Conservation (phyloP, 1,139 yeast species). For the Blastobotrys capitulatus region DNA sequence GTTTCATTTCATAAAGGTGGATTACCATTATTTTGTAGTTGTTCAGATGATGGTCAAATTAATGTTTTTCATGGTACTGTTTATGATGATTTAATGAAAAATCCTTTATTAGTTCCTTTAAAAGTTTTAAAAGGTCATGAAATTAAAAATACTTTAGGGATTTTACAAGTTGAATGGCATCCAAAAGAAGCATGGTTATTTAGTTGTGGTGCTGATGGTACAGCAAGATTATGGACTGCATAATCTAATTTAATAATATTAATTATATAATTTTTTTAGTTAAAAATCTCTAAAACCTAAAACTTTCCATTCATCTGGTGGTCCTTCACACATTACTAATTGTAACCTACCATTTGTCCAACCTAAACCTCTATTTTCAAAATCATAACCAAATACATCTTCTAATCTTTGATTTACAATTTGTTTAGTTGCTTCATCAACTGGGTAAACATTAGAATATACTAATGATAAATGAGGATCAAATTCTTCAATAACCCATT, state of each 20-base stretch:
- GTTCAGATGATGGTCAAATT: conserved; percentile 91
- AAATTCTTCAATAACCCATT: conserved; percentile 55
- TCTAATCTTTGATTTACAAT: conserved; percentile 65
- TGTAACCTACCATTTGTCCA: conserved; percentile 70
- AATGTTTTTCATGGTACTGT: conserved; percentile 97
- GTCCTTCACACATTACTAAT: conserved; percentile 71
- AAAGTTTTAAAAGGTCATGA: conserved; percentile 94
- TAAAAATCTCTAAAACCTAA: conserved; percentile 43
- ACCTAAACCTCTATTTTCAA: conserved; percentile 36
- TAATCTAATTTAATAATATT: conserved; percentile 23
- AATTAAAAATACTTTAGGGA: conserved; percentile 74
- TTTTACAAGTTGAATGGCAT: conserved; percentile 90
- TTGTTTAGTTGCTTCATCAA: conserved; percentile 63
- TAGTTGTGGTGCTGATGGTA: conserved; percentile 97
- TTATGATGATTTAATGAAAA: conserved; percentile 91
- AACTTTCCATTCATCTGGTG: conserved; percentile 63
- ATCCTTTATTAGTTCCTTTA: conserved; percentile 92
- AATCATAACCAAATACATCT: conserved; percentile 56
- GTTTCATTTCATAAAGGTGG: conserved; percentile 80
- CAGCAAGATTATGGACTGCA: conserved; percentile 97
- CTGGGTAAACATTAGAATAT: conserved; percentile 61
- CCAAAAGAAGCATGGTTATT: conserved; percentile 98
- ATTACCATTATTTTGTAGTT: conserved; percentile 88
- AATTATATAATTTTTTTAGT: neutral
- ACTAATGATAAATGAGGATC: conserved; percentile 73